Conservation (phyloP, 352 stramenopile genomes). For the Globisporangium alternatum region DNA sequence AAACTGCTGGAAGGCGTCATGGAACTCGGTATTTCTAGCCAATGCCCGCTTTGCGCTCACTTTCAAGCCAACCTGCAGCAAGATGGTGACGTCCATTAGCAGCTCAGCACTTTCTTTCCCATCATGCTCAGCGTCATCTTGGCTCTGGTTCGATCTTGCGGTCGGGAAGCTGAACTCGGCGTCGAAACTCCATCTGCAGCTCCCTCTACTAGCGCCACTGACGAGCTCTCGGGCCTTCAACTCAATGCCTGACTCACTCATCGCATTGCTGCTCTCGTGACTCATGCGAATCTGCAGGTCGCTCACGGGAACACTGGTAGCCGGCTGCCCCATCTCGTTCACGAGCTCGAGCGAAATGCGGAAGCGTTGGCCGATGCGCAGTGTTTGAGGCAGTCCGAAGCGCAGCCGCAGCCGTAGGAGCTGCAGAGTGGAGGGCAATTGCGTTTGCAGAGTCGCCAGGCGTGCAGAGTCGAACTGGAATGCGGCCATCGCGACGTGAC, state of each 20-base stretch:
- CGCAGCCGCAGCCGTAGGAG: slow-evolving; percentile 48
- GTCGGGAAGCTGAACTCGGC: neutral
- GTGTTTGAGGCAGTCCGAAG: slow-evolving; percentile 29
- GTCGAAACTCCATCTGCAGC: slow-evolving; percentile 12
- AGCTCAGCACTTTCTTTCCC: too few species aligned
- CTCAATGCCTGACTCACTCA: neutral
- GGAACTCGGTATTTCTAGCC: slow-evolving; percentile 1
- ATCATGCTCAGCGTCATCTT: neutral
- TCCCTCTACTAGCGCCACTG: neutral
- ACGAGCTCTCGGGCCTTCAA: neutral
- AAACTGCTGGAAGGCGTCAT: slow-evolving; percentile 28
- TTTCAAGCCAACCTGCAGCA: neutral
- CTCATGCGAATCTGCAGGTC: slow-evolving; percentile 12
- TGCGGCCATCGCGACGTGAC: neutral
- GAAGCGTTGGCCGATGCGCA: slow-evolving; percentile 29
- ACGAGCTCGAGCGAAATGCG: slow-evolving; percentile 43
- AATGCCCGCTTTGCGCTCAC: neutral
- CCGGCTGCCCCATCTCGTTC: slow-evolving; percentile 52
- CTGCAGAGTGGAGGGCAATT: slow-evolving; percentile 18
- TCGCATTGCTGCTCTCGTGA: neutral
- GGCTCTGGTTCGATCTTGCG: neutral
- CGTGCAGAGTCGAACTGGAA: slow-evolving; percentile 17
- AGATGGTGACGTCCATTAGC: neutral
- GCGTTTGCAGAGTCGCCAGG: slow-evolving; percentile 14
- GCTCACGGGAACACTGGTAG: neutral